Evolutionary conservation across 2,329 filamentous ascomycete species (phyloP), one percentile per base, ranked within the genome.

Genomic region (Alternaria sp.): DNA sequence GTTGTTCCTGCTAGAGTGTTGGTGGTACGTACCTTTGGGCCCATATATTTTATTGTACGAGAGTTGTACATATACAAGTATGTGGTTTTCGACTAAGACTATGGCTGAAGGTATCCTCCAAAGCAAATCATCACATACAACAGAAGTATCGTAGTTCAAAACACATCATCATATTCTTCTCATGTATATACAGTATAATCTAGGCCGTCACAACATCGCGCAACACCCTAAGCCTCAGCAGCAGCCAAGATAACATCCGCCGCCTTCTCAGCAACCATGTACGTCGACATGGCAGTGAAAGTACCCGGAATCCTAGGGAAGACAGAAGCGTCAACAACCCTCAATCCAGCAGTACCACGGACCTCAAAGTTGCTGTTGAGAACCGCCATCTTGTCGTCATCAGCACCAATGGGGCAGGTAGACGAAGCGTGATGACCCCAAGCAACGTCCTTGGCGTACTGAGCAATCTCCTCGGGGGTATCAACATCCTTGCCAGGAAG

Each of bases 261-360:
- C 0, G 87, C 87, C 80, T 89, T 90, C 80, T 90, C 87, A 1
- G 81, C 82, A 12, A 86, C 80, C 73, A 89, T 86, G 64, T 86
- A 87, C 0, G 83, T 84, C 0, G 86, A 82, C 2, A 85, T 73
- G 3, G 82, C 81, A 28, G 84, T 81, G 66, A 85, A 87, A 43
- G 80, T 84, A 59, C 86, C 87, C 0, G 85, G 85, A 32, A 77
- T 75, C 27, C 60, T 57, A 0, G 74, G 73, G 64, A 72, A 78
- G 3, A 74, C 70, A 18, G 63, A 68, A 0, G 75, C 75, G 61
- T 77, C 75, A 8, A 77, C 75, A 12, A 89, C 85, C 2, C 86
- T 78, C 27, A 89, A 72, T 0, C 83, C 81, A 49, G 80, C 74
- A 8, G 86, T 81, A 4, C 86, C 86, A 3, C 80, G 78, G 2